phyloP scores from a whole-genome alignment of 2,329 filamentous ascomycete genomes.

The Trichoderma oligosporum region DNA sequence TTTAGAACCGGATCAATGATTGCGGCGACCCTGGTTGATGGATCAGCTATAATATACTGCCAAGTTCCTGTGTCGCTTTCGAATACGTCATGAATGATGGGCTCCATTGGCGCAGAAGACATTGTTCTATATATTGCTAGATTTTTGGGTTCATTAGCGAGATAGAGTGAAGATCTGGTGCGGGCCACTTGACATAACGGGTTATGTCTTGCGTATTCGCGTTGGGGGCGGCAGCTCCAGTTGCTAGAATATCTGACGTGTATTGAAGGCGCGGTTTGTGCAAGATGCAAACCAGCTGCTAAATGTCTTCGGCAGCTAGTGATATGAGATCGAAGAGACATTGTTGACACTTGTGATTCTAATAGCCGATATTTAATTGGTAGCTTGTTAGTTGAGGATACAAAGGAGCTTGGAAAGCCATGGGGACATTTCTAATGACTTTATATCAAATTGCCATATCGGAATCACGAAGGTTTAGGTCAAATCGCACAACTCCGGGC shows the following conservation, averaged over 20 bases:
- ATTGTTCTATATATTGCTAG: not conserved
- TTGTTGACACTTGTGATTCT: not conserved
- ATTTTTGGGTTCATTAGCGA: not conserved
- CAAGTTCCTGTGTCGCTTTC: conserved; percentile 48
- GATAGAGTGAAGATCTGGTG: not conserved
- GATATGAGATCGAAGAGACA: not conserved
- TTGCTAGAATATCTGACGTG: not conserved
- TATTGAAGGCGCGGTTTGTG: not conserved
- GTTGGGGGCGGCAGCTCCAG: not conserved
- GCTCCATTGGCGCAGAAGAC: conserved; percentile 25
- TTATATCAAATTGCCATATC: not conserved
- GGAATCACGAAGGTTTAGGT: not conserved
- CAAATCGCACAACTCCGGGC: not conserved
- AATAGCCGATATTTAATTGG: not conserved
- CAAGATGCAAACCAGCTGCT: not conserved
- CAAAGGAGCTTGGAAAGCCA: not conserved
- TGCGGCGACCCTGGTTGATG: conserved; percentile 43
- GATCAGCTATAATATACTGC: conserved; percentile 59
- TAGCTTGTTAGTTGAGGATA: not conserved
- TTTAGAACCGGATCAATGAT: conserved; percentile 63
- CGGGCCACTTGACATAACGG: not conserved
- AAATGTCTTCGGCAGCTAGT: not conserved
- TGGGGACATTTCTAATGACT: not conserved
- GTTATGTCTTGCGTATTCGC: not conserved
- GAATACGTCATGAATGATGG: conserved; percentile 39